Evolutionary conservation across 2,329 filamentous ascomycete species (phyloP), one percentile per base, ranked within the genome.

Genomic region (Coniella lustricola): DNA sequence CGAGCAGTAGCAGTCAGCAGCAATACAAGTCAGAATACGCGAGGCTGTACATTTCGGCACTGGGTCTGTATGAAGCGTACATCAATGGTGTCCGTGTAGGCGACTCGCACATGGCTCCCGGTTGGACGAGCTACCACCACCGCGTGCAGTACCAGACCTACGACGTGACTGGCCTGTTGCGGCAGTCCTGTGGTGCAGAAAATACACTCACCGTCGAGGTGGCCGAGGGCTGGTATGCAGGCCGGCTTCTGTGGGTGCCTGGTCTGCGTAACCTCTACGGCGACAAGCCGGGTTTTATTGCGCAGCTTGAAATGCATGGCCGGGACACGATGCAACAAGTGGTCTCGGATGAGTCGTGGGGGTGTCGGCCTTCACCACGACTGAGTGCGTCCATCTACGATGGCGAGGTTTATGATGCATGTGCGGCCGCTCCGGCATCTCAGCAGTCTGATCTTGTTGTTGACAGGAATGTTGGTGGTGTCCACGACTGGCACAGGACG

Each of bases 181-280:
- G n/a, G n/a, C n/a, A 52, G 5, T 37, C 55, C 0, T 64, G 63
- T 2, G 46, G 49, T 16, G n/a, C n/a, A n/a, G n/a, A n/a, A n/a
- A 77, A 77, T 54, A 60, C 61, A 0, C 60, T 78, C 36, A 68
- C 63, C 0, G 66, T 73, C 1, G 68, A 71, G 16, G 70, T 77
- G 4, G 71, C 65, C 3, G 74, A 76, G 55, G 75, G 75, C 0
- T 79, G 75, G 76, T 78, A 68, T 43, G 57, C 65, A 10, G 69
- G 70, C 3, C 61, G 69, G 7, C 59, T 74, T 4, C 61, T 62
- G 12, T 67, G 54, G 25, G 49, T 55, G 10, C 52, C 46, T 0
- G 61, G 60, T 1, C 42, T 44, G 7, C 55, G 64, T 3, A 64
- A 64, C 48, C 40, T 59, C 17, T 67, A 59, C 49, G 64, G 64